Evolutionary conservation across 768 basidiomycete species (phyloP).

Genomic region (Boletus fagicola): DNA sequence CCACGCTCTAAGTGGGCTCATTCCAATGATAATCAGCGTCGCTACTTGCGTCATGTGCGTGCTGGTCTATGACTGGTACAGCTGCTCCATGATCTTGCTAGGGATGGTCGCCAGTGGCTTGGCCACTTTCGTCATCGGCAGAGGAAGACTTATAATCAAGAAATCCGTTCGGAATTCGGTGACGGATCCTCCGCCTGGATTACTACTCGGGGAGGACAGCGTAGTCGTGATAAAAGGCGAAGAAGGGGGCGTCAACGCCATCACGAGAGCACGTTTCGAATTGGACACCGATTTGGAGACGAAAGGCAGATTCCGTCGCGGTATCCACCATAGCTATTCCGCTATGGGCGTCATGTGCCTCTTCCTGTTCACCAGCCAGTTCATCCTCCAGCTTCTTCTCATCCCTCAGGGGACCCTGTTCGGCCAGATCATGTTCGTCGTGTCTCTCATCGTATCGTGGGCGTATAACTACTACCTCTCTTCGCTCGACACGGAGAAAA

Average conservation of each 20-base stretch:
- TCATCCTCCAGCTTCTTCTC: constrained; percentile 33
- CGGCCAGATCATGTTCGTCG: constrained; percentile 34
- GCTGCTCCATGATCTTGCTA: constrained; percentile 31
- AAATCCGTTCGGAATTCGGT: constrained; percentile 16
- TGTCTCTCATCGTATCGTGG: constrained; percentile 32
- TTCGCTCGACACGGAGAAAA: constrained; percentile 30
- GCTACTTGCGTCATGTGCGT: constrained; percentile 23
- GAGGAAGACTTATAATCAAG: constrained; percentile 22
- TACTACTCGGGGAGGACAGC: constrained; percentile 19
- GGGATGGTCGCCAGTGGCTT: constrained; percentile 31
- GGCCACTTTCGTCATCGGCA: constrained; percentile 27
- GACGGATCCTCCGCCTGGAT: constrained; percentile 21
- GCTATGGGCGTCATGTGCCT: constrained; percentile 19
- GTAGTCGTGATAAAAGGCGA: constrained; percentile 28
- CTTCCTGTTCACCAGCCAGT: constrained; percentile 28
- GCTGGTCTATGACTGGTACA: constrained; percentile 30
- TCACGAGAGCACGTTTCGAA: constrained; percentile 28
- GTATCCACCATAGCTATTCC: constrained; percentile 6
- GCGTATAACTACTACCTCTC: constrained; percentile 31
- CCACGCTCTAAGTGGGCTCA: constrained; percentile 7
- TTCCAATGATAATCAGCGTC: constrained; percentile 27
- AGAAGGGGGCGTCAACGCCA: constrained; percentile 23
- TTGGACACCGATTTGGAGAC: constrained; percentile 11
- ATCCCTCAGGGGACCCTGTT: constrained; percentile 33
- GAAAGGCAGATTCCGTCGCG: not conserved